phyloP scores from a whole-genome alignment of 2,329 filamentous ascomycete genomes.

The Venturia nashicola region DNA sequence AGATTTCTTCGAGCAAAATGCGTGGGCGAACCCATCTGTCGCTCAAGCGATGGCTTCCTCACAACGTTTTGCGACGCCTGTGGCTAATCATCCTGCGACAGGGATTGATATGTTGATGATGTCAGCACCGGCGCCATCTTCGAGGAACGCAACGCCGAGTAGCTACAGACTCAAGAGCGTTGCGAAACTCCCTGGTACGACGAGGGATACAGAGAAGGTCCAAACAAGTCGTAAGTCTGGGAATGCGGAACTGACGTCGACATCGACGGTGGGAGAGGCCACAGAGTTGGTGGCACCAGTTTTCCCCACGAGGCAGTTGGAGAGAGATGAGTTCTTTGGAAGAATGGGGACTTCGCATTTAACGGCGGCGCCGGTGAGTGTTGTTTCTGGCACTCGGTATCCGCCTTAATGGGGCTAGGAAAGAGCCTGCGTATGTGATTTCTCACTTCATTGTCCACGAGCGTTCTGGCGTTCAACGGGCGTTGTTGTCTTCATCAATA shows the following conservation, averaged over 20 bases:
- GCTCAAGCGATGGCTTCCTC: slow-evolving; percentile 39
- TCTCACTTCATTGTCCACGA: not conserved
- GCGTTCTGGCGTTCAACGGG: no score
- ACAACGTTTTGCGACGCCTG: slow-evolving; percentile 16
- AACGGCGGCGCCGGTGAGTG: not conserved
- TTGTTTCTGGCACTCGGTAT: not conserved
- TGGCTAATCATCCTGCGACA: slow-evolving; percentile 10
- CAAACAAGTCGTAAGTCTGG: not conserved
- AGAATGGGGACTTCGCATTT: not conserved
- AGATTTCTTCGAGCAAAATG: slow-evolving; percentile 53
- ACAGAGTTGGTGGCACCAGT: not conserved
- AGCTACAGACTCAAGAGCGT: not conserved
- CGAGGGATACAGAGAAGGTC: not conserved
- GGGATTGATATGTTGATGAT: slow-evolving; percentile 13
- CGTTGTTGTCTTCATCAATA: not conserved
- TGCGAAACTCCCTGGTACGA: not conserved
- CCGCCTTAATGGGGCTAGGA: not conserved
- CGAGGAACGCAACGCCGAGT: not conserved
- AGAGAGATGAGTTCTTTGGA: not conserved
- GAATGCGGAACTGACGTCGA: not conserved
- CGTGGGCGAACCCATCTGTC: slow-evolving; percentile 67
- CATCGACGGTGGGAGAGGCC: not conserved
- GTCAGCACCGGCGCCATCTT: slow-evolving; percentile 1
- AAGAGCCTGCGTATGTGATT: not conserved
- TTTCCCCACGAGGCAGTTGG: not conserved